Percentiles rank a stretch among this genome's conserved stretches.
These are phyloP conservation scores for Aspergillus pseudoviridinutans DNA, from an alignment of 2,329 filamentous ascomycete species.

Conservation along the genomic window DNA sequence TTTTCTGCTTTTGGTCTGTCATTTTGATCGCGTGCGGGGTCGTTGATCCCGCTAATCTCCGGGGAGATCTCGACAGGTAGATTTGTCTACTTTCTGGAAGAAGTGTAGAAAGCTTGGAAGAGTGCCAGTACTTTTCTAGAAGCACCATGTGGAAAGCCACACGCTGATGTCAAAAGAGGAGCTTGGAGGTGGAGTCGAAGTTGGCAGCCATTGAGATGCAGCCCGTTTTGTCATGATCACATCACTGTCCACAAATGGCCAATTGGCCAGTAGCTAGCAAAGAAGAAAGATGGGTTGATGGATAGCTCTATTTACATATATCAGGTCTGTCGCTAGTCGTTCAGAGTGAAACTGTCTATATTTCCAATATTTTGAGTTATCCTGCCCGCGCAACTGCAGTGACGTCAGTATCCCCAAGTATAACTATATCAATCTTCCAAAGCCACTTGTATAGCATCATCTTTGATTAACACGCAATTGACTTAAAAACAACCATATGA, in stretches of 20 bases:
- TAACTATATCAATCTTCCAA: background rate
- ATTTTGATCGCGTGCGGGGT: slow-evolving; percentile 3
- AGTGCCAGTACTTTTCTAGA: background rate
- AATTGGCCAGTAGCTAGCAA: background rate
- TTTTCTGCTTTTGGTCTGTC: slow-evolving; percentile 11
- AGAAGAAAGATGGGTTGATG: background rate
- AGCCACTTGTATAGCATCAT: background rate
- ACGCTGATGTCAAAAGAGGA: background rate
- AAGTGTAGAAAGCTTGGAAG: background rate
- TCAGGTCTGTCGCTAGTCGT: no score
- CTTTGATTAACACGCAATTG: background rate
- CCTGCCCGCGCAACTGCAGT: background rate
- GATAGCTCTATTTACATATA: background rate
- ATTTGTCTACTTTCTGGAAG: background rate
- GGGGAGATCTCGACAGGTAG: background rate
- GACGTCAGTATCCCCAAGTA: background rate
- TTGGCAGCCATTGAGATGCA: background rate
- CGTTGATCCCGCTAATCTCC: background rate
- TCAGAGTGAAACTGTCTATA: no score
- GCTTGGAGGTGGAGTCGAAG: background rate
- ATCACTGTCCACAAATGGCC: slow-evolving; percentile 1
- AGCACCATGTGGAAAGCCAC: background rate
- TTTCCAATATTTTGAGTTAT: no score
- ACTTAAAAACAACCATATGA: background rate
- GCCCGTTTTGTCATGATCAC: slow-evolving; percentile 10